Evolutionary conservation across 2,329 filamentous ascomycete species (phyloP), one percentile per base, ranked within the genome.

Genomic region (Lasiodiplodia citricola): DNA sequence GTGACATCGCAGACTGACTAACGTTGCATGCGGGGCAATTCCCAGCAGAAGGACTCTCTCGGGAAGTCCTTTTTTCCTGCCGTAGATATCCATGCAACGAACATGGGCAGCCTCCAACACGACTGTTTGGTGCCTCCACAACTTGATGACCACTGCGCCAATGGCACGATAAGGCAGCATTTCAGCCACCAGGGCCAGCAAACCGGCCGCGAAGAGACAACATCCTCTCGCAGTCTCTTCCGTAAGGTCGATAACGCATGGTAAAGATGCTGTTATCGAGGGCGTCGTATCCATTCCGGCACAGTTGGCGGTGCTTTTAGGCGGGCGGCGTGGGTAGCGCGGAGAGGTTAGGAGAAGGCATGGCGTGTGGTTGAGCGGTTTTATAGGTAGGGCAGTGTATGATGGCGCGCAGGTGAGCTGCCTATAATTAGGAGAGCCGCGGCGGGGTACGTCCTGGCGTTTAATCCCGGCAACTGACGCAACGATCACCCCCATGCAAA

Each of bases 251-350:
- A 11, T 47, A 14, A 7, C 18, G 16, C 41, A 18, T n/a, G 41
- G 14, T 47, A 2, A 18, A 18, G 4, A 44, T 44, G 38, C 18
- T 7, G 18, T 18, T 5, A 44, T 18, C 16, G 41, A 18, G 6
- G 18, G 18, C n/a, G 44, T 47, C n/a, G 18, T n/a, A 47, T 21
- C 18, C n/a, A 21, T 47, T 1, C 10, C 44, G 18, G 1, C 44
- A n/a, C 6, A 18, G 18, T 44, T n/a, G 16, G 41, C 16, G 0
- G 16, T 14, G 18, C 18, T 8, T 8, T 47, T 25, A 96, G 68
- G 89, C 83, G 68, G 87, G 83, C 4, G 94, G 94, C 0, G 93
- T 95, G 31, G 67, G 51, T 41, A 78, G 71, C 7, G 72, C 71
- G 7, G 71, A 71, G 28, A 75, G 65, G 55, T 75, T 70, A 37